phyloP scores from a whole-genome alignment of 306 rosid species.

The Glycyrrhiza uralensis region DNA sequence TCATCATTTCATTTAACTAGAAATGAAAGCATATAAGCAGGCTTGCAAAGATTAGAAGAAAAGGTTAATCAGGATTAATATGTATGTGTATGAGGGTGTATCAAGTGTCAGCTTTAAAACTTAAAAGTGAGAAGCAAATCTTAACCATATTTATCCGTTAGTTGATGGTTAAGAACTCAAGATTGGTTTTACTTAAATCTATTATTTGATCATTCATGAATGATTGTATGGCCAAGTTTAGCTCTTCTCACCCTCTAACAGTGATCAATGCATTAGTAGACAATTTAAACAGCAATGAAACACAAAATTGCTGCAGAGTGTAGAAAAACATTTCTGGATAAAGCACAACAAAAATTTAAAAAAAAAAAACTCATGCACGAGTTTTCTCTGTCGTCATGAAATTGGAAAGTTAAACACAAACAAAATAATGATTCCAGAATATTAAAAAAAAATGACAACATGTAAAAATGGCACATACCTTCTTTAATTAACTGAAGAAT shows the following conservation, averaged over 20 bases:
- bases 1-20: not conserved
- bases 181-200: not conserved
- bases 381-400: not conserved
- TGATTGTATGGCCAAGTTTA: not conserved
- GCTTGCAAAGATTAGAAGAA: not conserved
- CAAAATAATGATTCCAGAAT: not conserved
- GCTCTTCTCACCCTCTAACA: not conserved
- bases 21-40: not conserved
- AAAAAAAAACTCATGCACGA: not conserved
- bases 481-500: not conserved
- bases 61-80: not conserved
- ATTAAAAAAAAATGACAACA: not conserved
- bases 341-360: not conserved
- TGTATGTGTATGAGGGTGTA: too few species aligned
- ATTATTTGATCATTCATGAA: not conserved
- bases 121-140: too few species aligned
- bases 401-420: not conserved
- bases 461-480: not conserved
- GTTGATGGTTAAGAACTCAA: not conserved
- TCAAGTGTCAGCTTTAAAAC: too few species aligned
- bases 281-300: not conserved
- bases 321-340: not conserved
- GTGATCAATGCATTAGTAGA: not conserved
- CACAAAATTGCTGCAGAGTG: not conserved
- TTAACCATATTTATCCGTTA: not conserved